phyloP scores from a whole-genome alignment of 495 filamentous ascomycete species.

The Hapsidospora chrysogenum region DNA sequence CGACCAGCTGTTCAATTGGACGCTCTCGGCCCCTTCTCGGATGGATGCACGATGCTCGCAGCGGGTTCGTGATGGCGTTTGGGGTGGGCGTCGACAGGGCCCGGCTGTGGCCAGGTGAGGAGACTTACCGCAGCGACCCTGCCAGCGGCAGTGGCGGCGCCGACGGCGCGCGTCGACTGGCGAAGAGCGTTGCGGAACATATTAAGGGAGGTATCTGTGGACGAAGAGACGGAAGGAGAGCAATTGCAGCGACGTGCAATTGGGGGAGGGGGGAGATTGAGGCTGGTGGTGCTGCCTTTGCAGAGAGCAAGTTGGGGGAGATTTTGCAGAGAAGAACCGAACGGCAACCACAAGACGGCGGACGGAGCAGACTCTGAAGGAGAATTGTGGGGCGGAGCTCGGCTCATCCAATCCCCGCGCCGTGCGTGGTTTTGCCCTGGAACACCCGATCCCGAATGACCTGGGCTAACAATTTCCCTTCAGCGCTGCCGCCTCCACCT shows the following conservation, averaged over 20 bases:
- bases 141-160: conserved; percentile 77
- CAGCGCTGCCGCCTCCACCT: neutral
- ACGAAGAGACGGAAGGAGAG: conserved; percentile 17
- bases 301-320: conserved; percentile 4
- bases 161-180: conserved; percentile 85
- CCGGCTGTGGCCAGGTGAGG: conserved; percentile 14
- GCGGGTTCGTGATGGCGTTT: conserved; percentile 19
- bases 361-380: conserved; percentile 3
- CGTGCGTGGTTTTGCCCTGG: conserved; percentile 2
- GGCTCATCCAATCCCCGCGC: conserved; percentile 2
- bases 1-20: conserved; percentile 29
- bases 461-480: conserved; percentile 2
- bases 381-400: conserved; percentile 1
- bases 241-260: conserved; percentile 36
- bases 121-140: conserved; percentile 84
- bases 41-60: conserved; percentile 18
- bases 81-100: conserved; percentile 8
- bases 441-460: neutral
- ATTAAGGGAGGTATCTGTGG: conserved; percentile 21
- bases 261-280: conserved; percentile 30
- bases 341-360: too few species aligned
- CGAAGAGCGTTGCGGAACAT: conserved; percentile 98
- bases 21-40: conserved; percentile 8
- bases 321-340: conserved; percentile 3
- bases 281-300: conserved; percentile 5